Conservation (phyloP, 2,329 filamentous ascomycete genomes). For the Cladosporium sp. region DNA sequence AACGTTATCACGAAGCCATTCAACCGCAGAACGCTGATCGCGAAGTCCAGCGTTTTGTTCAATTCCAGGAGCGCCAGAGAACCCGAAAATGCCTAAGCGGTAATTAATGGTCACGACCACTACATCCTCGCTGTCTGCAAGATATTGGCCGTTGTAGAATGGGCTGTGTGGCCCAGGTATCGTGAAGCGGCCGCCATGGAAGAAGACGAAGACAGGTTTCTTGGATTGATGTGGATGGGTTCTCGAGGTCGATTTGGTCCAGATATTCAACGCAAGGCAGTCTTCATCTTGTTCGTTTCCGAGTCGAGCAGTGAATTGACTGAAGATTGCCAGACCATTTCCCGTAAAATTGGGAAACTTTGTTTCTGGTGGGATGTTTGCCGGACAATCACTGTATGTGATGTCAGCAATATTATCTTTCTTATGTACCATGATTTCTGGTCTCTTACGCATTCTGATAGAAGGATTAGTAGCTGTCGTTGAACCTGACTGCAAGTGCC, state of each 20-base stretch:
- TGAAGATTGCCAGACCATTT: slow-evolving; percentile 20
- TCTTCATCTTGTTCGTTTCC: slow-evolving; percentile 26
- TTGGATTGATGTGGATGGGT: slow-evolving; percentile 8
- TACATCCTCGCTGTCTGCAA: slow-evolving; percentile 36
- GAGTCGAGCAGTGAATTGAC: slow-evolving; percentile 18
- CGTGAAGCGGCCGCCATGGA: slow-evolving; percentile 41
- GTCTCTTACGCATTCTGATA: not conserved
- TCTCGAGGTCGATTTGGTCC: slow-evolving; percentile 27
- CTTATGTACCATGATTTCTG: too few species aligned
- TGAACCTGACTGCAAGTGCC: not conserved
- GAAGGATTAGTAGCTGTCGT: not conserved
- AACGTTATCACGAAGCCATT: slow-evolving; percentile 52
- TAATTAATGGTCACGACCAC: slow-evolving; percentile 43
- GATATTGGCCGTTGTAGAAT: slow-evolving; percentile 34
- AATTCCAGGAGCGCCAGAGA: slow-evolving; percentile 33
- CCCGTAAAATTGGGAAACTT: slow-evolving; percentile 24
- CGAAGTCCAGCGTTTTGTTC: slow-evolving; percentile 48
- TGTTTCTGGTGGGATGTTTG: slow-evolving; percentile 20
- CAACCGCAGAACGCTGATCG: slow-evolving; percentile 51
- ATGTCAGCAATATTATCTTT: not conserved
- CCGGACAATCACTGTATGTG: slow-evolving; percentile 9
- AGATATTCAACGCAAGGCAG: slow-evolving; percentile 35
- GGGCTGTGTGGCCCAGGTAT: slow-evolving; percentile 34
- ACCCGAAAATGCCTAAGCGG: slow-evolving; percentile 41
- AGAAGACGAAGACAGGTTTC: slow-evolving; percentile 35